Evolutionary conservation across 331 rosid genomes (phyloP).

Genomic region (Quercus phellos): DNA sequence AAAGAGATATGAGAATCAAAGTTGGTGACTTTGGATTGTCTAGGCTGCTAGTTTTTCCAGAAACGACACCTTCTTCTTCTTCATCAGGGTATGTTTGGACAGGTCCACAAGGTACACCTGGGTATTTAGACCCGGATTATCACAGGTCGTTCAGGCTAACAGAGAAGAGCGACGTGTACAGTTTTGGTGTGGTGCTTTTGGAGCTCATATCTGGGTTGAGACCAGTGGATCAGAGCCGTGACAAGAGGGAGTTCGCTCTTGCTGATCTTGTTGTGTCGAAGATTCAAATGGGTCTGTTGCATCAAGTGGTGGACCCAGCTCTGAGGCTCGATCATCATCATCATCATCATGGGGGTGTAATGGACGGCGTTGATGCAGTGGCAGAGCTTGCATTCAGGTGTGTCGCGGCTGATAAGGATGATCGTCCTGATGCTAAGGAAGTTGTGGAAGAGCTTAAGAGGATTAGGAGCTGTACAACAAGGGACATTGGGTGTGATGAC

Average conservation of each 20-base stretch:
- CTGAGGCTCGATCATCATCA: slow-evolving; percentile 22
- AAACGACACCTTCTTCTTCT: slow-evolving; percentile 26
- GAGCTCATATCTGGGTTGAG: slow-evolving; percentile 71
- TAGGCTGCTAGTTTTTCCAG: slow-evolving; percentile 61
- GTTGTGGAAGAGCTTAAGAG: slow-evolving; percentile 72
- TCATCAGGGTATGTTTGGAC: slow-evolving; percentile 76
- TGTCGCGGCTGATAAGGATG: slow-evolving; percentile 89
- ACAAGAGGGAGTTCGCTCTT: slow-evolving; percentile 67
- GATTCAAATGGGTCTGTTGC: slow-evolving; percentile 78
- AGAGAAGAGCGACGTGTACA: slow-evolving; percentile 93
- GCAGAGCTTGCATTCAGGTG: slow-evolving; percentile 95
- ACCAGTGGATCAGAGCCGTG: slow-evolving; percentile 78
- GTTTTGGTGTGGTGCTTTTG: slow-evolving; percentile 81
- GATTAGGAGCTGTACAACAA: slow-evolving; percentile 39
- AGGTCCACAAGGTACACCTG: slow-evolving; percentile 97
- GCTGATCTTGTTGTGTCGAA: slow-evolving; percentile 83
- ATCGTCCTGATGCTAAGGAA: slow-evolving; percentile 81
- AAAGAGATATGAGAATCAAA: slow-evolving; percentile 80
- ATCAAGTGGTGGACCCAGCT: slow-evolving; percentile 67
- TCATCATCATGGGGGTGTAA: not conserved
- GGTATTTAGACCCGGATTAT: slow-evolving; percentile 92
- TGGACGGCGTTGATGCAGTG: slow-evolving; percentile 45
- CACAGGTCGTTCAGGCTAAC: slow-evolving; percentile 86
- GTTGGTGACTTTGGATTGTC: slow-evolving; percentile 96
- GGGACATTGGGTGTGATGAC: slow-evolving; percentile 10